phyloP scores from a whole-genome alignment of 2,329 filamentous ascomycete genomes.

The Sporothrix pallida region DNA sequence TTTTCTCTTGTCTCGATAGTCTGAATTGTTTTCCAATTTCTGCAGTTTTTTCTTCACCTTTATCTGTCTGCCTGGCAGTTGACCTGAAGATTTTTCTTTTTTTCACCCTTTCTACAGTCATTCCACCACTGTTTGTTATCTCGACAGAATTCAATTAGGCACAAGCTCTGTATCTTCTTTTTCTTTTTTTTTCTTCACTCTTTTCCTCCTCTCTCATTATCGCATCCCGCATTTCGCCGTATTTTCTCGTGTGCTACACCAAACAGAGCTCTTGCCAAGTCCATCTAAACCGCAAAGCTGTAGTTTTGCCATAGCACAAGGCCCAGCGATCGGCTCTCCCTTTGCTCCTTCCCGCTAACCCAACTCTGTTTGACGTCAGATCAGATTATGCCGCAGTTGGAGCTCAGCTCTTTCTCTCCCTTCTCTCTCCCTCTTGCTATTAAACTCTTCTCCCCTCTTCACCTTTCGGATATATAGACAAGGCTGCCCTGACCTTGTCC shows the following conservation, averaged over 20 bases:
- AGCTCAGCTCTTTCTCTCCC: background rate
- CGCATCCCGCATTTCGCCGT: background rate
- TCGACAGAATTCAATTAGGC: constrained; percentile 12
- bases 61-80: constrained; percentile 24
- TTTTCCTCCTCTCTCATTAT: background rate
- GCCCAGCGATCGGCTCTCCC: constrained; percentile 3
- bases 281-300: background rate
- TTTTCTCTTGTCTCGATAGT: background rate
- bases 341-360: constrained; percentile 2
- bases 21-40: background rate
- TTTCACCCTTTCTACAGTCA: background rate
- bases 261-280: constrained; percentile 1
- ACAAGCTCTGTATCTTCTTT: background rate
- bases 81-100: constrained; percentile 1
- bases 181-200: background rate
- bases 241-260: background rate
- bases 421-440: too few species aligned
- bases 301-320: background rate
- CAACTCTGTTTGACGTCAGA: constrained; percentile 20
- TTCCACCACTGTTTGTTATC: background rate
- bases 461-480: background rate
- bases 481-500: background rate
- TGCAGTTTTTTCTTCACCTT: background rate
- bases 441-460: background rate
- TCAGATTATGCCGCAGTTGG: background rate